Percentiles rank a stretch among this genome's conserved stretches.
These are phyloP conservation scores for Jackrogersella minutella DNA, from an alignment of 495 filamentous ascomycete genomes.

Conservation along the genomic window DNA sequence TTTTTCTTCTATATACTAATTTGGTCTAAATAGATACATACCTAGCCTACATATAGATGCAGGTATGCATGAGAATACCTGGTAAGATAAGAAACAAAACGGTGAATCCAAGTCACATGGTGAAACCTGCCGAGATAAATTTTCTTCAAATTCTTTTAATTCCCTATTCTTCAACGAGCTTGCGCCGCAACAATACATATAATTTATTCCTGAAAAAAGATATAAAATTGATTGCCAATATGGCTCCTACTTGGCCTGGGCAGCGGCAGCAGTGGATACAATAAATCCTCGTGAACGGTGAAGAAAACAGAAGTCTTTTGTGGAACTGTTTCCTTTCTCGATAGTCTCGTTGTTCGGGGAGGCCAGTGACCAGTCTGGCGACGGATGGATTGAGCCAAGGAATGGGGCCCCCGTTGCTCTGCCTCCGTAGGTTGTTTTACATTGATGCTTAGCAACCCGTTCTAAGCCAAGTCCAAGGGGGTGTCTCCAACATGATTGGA, in stretches of 20 bases:
- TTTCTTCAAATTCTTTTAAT: constrained; percentile 1
- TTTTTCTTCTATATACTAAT: background rate
- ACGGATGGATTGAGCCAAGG: constrained; percentile 32
- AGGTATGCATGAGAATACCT: background rate
- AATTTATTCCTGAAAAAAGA: constrained; percentile 1
- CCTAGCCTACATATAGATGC: background rate
- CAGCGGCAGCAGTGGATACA: constrained; percentile 9
- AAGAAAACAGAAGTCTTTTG: constrained; percentile 34
- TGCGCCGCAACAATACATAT: constrained; percentile 14
- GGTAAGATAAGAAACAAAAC: constrained; percentile 9
- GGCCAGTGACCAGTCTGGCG: background rate
- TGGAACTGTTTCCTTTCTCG: constrained; percentile 34
- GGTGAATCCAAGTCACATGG: constrained; percentile 13
- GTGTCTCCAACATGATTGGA: constrained; percentile 23
- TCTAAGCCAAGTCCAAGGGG: constrained; percentile 12
- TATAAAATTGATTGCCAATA: no score
- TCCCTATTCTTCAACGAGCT: background rate
- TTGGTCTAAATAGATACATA: no score
- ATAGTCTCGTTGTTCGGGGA: constrained; percentile 19
- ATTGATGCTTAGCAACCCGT: constrained; percentile 41
- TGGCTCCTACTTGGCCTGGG: constrained; percentile 11
- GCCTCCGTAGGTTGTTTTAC: constrained; percentile 45
- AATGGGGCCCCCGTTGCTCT: constrained; percentile 37
- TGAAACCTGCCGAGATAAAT: constrained; percentile 30
- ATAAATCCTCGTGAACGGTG: constrained; percentile 34